These are phyloP conservation scores for Cladophialophora carrionii DNA, from an alignment of 2,329 filamentous ascomycete genomes.

Conservation along the genomic window DNA sequence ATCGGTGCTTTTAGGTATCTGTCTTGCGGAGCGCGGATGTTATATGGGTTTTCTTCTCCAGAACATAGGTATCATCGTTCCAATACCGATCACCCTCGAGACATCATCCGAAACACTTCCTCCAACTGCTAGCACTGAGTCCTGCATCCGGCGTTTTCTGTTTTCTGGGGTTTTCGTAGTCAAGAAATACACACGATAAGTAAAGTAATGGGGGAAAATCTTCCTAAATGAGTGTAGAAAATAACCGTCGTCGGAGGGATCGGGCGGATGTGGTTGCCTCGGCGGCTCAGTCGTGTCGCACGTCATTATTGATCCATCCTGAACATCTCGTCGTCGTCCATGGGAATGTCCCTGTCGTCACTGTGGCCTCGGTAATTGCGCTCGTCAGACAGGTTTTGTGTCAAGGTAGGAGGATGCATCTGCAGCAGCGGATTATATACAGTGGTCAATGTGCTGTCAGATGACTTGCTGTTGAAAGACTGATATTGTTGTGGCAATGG, in stretches of 20 bases:
- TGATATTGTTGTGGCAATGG: constrained; percentile 66
- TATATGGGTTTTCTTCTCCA: constrained; percentile 22
- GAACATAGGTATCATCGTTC: constrained; percentile 20
- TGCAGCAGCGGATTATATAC: constrained; percentile 49
- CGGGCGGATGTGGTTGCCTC: constrained; percentile 3
- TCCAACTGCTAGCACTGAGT: constrained; percentile 6
- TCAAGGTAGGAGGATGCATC: constrained; percentile 49
- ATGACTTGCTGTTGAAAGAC: constrained; percentile 41
- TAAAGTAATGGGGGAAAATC: constrained; percentile 20
- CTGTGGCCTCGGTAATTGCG: constrained; percentile 71
- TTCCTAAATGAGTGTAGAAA: constrained; percentile 28
- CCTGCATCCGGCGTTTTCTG: constrained; percentile 33
- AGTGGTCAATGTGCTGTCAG: constrained; percentile 42
- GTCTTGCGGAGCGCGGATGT: constrained; percentile 36
- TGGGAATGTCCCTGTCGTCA: constrained; percentile 59
- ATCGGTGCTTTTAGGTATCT: constrained; percentile 39
- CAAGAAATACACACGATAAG: constrained; percentile 26
- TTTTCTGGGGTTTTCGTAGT: constrained; percentile 10
- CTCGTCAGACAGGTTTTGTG: constrained; percentile 55
- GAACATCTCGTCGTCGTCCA: constrained; percentile 91
- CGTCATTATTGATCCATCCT: constrained; percentile 87
- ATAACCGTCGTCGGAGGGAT: constrained; percentile 18
- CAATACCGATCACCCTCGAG: constrained; percentile 7
- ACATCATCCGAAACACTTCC: neutral
- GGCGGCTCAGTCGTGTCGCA: neutral